phyloP scores from a whole-genome alignment of 345 rosid genomes.

The Citrus glauca region DNA sequence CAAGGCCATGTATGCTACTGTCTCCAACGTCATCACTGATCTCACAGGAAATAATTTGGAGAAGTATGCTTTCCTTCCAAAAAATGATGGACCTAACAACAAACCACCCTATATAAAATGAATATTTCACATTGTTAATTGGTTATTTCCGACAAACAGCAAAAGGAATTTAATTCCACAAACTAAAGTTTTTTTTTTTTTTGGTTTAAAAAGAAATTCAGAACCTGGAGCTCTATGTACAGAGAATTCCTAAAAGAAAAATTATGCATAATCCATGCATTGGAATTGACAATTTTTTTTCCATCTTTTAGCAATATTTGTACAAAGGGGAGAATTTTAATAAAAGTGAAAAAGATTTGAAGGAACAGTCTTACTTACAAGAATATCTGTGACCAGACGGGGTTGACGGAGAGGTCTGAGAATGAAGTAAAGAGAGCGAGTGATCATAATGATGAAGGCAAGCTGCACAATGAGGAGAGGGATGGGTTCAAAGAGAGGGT shows the following conservation, averaged over 20 bases:
- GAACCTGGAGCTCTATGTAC: background rate
- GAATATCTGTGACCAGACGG: slow-evolving; percentile 20
- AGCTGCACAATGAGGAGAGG: slow-evolving; percentile 27
- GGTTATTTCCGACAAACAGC: background rate
- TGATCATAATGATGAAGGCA: slow-evolving; percentile 10
- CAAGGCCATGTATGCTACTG: slow-evolving; percentile 24
- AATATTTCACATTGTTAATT: background rate
- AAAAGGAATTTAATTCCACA: background rate
- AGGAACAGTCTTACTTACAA: slow-evolving; percentile 18
- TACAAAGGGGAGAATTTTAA: no score
- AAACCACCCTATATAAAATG: slow-evolving; percentile 26
- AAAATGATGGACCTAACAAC: slow-evolving; percentile 19
- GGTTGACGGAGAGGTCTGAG: slow-evolving; percentile 30
- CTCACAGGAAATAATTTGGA: slow-evolving; percentile 20
- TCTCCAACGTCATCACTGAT: slow-evolving; percentile 17
- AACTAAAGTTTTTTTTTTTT: no score
- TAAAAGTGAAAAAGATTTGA: no score
- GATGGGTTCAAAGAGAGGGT: slow-evolving; percentile 24
- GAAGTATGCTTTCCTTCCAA: background rate
- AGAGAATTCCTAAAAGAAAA: no score
- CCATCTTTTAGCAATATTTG: no score
- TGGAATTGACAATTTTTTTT: background rate
- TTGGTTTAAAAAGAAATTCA: background rate
- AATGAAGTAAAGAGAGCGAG: slow-evolving; percentile 18
- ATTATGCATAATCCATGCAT: background rate